A percentile compares a stretch with the other conserved stretches of the same genome.
Evolutionary conservation across 805 yeast genomes (phyloP).

Genomic region (Saccharomycopsis javanensis): DNA sequence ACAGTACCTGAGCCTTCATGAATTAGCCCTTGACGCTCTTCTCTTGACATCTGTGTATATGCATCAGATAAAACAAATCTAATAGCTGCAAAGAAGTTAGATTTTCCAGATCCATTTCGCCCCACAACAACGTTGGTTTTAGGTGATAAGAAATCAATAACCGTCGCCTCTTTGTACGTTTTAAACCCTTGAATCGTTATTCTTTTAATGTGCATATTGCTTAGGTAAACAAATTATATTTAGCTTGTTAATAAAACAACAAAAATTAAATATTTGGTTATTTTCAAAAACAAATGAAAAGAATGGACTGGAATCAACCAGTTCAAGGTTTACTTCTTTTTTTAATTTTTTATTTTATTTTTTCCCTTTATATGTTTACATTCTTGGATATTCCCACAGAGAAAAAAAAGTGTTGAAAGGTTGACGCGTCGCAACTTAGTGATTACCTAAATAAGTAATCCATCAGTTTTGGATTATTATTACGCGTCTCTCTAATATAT

Average conservation of each 20-base stretch:
- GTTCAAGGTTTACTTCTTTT: background rate
- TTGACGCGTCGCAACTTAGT: background rate
- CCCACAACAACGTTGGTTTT: slow-evolving; percentile 84
- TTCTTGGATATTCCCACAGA: background rate
- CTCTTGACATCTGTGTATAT: slow-evolving; percentile 71
- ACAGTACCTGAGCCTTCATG: slow-evolving; percentile 89
- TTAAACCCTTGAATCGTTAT: slow-evolving; percentile 87
- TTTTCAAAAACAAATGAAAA: background rate
- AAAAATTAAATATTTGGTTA: background rate
- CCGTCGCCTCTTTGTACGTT: slow-evolving; percentile 78
- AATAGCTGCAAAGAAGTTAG: slow-evolving; percentile 91
- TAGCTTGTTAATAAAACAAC: too few species aligned
- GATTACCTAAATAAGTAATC: background rate
- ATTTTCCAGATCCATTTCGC: slow-evolving; percentile 93
- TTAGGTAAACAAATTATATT: background rate
- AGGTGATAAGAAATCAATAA: slow-evolving; percentile 68
- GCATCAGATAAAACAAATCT: slow-evolving; percentile 88
- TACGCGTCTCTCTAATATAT: background rate
- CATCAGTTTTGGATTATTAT: background rate
- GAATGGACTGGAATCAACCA: background rate
- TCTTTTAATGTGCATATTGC: slow-evolving; percentile 14
- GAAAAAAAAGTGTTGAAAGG: background rate
- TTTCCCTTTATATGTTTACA: background rate
- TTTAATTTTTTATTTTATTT: too few species aligned
- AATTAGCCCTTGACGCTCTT: slow-evolving; percentile 76